These are phyloP conservation scores for Mycena pura DNA, from an alignment of 768 basidiomycete genomes.

Conservation along the genomic window DNA sequence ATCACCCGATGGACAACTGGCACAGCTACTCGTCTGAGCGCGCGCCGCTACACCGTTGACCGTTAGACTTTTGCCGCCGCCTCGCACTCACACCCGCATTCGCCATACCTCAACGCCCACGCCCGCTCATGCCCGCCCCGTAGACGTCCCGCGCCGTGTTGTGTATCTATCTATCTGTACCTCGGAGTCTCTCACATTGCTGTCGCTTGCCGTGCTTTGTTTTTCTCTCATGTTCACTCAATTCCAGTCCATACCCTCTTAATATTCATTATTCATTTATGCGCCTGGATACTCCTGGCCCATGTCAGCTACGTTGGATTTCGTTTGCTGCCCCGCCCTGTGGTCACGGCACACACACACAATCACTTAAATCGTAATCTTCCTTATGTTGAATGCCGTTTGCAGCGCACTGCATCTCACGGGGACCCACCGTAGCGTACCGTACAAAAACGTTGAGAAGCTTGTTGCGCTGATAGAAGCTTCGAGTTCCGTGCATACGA, in stretches of 20 bases:
- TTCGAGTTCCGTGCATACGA: constrained; percentile 1
- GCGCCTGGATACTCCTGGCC: constrained; percentile 1
- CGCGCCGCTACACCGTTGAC: constrained; percentile 65
- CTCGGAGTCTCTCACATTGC: constrained; percentile 7
- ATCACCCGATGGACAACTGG: constrained; percentile 64
- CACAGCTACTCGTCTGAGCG: constrained; percentile 72
- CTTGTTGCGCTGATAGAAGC: constrained; percentile 23
- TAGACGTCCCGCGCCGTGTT: no score
- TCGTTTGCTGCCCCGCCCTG: no score
- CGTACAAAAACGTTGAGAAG: constrained; percentile 24
- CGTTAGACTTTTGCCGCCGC: no score
- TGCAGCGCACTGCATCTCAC: no score
- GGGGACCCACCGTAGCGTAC: neutral
- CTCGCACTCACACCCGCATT: no score
- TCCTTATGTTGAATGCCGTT: no score
- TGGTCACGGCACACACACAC: no score
- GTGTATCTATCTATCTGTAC: constrained; percentile 23
- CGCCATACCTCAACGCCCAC: no score
- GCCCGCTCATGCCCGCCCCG: no score
- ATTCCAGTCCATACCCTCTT: neutral
- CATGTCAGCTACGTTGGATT: no score
- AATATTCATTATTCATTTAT: constrained; percentile 21
- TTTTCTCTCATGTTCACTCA: no score
- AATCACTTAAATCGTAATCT: no score
- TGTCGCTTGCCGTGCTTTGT: constrained; percentile 21